Conservation (phyloP, 1,284 basidiomycete species). For the Ustilago sp. region DNA sequence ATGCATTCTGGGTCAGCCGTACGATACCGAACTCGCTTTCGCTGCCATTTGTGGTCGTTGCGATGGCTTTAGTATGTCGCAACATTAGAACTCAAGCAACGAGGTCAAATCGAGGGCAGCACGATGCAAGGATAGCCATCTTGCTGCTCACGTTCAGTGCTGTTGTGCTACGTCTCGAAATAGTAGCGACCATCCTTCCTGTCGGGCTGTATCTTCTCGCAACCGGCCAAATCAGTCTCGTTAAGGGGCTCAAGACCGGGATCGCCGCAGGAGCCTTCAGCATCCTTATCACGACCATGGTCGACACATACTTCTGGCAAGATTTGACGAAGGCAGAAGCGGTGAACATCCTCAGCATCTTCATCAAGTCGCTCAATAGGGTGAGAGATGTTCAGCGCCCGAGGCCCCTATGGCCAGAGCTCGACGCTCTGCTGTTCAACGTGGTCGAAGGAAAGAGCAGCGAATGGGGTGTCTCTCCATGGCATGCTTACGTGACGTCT, state of each 20-base stretch:
- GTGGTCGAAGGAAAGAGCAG: conserved; percentile 85
- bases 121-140: conserved; percentile 62
- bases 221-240: conserved; percentile 23
- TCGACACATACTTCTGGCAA: conserved; percentile 91
- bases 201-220: conserved; percentile 48
- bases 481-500: conserved; percentile 78
- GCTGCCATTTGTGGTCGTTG: conserved; percentile 79
- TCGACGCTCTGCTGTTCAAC: conserved; percentile 85
- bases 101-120: conserved; percentile 14
- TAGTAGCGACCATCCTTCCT: conserved; percentile 71
- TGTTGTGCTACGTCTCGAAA: conserved; percentile 83
- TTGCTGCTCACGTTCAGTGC: conserved; percentile 76
- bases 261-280: conserved; percentile 19
- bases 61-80: conserved; percentile 75
- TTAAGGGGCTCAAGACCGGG: conserved; percentile 23
- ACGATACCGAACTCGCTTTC: conserved; percentile 96
- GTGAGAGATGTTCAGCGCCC: neutral
- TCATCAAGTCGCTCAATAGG: neutral
- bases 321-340: conserved; percentile 28
- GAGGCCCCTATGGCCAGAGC: conserved; percentile 82
- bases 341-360: neutral
- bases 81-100: conserved; percentile 2
- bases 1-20: conserved; percentile 90
- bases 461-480: conserved; percentile 90
- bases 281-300: conserved; percentile 66